Base-by-base conservation (phyloP, 441 rosid species). In the Biscutella laevigata region DNA sequence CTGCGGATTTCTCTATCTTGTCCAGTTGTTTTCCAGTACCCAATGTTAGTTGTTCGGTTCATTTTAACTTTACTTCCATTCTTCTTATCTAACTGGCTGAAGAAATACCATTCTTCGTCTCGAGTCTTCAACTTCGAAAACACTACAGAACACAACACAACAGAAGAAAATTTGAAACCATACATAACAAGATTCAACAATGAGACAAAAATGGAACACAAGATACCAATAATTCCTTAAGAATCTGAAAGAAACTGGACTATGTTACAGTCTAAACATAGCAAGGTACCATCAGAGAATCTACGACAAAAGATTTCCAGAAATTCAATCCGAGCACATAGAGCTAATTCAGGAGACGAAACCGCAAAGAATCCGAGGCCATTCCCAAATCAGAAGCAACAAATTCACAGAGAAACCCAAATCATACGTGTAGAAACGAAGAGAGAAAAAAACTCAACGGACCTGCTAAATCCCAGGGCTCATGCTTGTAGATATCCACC, bases 11-110 rank as follows among this genome's bases (percentile, higher is more conserved):
- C 81, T 32, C 96, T 68, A 56, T 91, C 98, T 70, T 84, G 87
- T 8, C 98, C 96, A 3, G 95, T 90, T 1, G 96, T 88, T 73
- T 90, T 87, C 98, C 98, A 90, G 64, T 87, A 90, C 5, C 98
- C 96, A 44, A 60, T 74, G 27, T 67, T 69, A 0, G 98, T 87
- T 0, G 98, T 84, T 46, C 98, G 67, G 33, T 85, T 91, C 95
- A 91, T 81, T 49, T 95, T 80, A 53, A 77, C 94, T 1, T 96
- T 94, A 53, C 83, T 87, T 0, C 83, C 85, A 41, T 85, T 85
- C 66, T 85, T 91, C 74, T 71, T 85, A 59, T 91, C 98, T 68
- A 87, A 46, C 6, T 82, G 76, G 57, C 94, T 77, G 53, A 66
- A 91, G 68, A 87, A 87, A 77, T 87, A 91, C 94, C 95, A 91